Evolutionary conservation across 1,284 basidiomycete species (phyloP), one percentile per base, ranked within the genome.

Genomic region (Xerocomus amazonicus): DNA sequence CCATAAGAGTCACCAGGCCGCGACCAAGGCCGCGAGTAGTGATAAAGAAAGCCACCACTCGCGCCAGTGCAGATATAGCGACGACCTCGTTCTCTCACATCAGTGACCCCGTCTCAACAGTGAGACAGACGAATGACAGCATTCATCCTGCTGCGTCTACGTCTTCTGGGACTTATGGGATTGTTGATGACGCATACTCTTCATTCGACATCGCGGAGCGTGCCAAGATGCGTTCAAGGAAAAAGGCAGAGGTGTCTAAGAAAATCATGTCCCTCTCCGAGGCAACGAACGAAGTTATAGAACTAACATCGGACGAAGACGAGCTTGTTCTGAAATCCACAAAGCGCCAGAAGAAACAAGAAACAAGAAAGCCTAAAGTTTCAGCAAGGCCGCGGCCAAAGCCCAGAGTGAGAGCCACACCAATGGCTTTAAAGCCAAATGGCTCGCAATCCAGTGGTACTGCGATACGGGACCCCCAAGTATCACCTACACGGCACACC

Each of bases 141-240:
- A 65, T 67, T 45, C 42, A 42, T 33, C 48, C 61, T 47, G 53
- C 49, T 17, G 50, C 48, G 2, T 6, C 43, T 6, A 42, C 54
- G 0, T 53, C 60, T 1, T 35, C 51, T 13, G 40, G 10, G 28
- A n/a, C 51, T 34, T 53, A 54, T 4, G 52, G 52, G 4, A 8
- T 7, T 1, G n/a, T 43, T 7, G 61, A 48, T 0, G 65, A 69
- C 35, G 33, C 17, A 28, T 63, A 59, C 35, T 62, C 52, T 32
- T 63, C 67, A 0, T 57, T 62, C 23, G 71, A 59, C 48, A 74
- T 78, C 28, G 74, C 75, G 4, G 75, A 77, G 34, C 70, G 75
- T 10, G 70, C 76, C 32, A 77, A 77, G 56, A 61, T 71, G 52
- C 73, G 75, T 9, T 63, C 71, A 9, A 65, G 73, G 27, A 66